Base-by-base conservation (phyloP, 2,329 filamentous ascomycete genomes). In the Fusarium verticillioides region DNA sequence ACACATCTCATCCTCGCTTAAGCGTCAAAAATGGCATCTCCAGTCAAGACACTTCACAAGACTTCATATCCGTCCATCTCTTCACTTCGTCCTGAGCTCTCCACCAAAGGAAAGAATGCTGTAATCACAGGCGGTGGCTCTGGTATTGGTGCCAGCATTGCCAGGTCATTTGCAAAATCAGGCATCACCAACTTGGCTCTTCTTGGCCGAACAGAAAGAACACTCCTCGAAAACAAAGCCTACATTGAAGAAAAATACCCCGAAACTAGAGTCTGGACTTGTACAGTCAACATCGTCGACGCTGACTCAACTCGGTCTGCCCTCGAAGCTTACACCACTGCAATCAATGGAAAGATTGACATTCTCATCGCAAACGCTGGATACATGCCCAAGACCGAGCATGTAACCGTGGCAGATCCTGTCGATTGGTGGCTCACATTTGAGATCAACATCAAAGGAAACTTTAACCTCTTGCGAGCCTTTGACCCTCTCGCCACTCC, bases 111-210 rank as follows among this genome's bases (percentile, higher is more conserved):
- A 9, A 79, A 79, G 32, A 89, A 85, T 23, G 89, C 91, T 13
- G 83, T 93, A 21, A 90, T 93, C 77, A 92, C 90, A 7, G 91
- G 91, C 30, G 91, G 87, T 16, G 88, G 88, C 8, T 87, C 86
- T 2, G 90, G 91, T 30, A 88, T 93, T 50, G 91, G 91, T 4
- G 88, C 89, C 60, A 87, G 89, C 2, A 87, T 92, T 15, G 90
- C 91, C 9, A 84, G 86, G 57, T 83, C 90, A 44, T 93, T 87
- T 72, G 79, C 82, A 21, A 66, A 77, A 15, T 87, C 86, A 1
- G 81, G 80, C 0, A 81, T 84, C 16, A 60, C 77, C 16, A 78
- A 79, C 16, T 72, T 87, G 32, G 81, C 82, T 46, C 79, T 88
- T 46, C 70, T 84, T 1, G 85, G 82, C 23, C 84, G 86, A 8